A percentile compares a stretch with the other conserved stretches of the same genome.
Conservation (phyloP, 352 stramenopile genomes). For the Thraustochytrium striatum region DNA sequence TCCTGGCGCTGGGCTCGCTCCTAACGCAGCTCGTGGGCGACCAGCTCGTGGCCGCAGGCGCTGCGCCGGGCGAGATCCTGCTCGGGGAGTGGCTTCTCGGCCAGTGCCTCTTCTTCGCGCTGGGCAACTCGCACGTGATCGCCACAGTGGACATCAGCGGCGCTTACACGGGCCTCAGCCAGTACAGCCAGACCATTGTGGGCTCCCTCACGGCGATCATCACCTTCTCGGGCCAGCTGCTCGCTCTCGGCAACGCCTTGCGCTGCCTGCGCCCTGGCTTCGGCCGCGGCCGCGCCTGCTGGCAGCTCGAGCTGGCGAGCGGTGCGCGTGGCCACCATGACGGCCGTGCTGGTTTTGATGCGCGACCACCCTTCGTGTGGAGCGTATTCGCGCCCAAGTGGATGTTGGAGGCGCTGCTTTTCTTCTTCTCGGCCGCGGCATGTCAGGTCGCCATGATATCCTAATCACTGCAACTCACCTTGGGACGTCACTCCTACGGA, state of each 20-base stretch:
- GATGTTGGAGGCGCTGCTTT: constrained; percentile 37
- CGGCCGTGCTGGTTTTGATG: constrained; percentile 74
- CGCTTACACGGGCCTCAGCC: constrained; percentile 70
- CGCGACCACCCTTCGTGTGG: constrained; percentile 81
- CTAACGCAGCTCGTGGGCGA: background rate
- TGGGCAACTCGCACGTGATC: constrained; percentile 79
- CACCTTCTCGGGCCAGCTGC: constrained; percentile 14
- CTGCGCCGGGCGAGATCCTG: background rate
- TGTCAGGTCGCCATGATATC: too few species aligned
- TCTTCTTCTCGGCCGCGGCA: background rate
- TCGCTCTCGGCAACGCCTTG: constrained; percentile 2
- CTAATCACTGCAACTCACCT: too few species aligned
- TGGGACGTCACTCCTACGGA: too few species aligned
- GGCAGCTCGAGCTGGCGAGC: too few species aligned
- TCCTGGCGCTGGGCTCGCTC: background rate
- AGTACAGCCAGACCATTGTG: constrained; percentile 66
- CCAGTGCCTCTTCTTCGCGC: constrained; percentile 70
- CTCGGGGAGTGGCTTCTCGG: constrained; percentile 54
- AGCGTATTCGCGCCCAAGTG: constrained; percentile 78
- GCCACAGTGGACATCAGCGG: constrained; percentile 80
- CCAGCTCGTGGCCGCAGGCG: background rate
- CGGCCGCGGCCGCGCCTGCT: background rate
- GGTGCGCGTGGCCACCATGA: constrained; percentile 48
- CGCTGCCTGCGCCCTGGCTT: background rate
- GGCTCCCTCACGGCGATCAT: constrained; percentile 30